Conservation (phyloP, 331 rosid genomes). For the Stylosanthes scabra region DNA sequence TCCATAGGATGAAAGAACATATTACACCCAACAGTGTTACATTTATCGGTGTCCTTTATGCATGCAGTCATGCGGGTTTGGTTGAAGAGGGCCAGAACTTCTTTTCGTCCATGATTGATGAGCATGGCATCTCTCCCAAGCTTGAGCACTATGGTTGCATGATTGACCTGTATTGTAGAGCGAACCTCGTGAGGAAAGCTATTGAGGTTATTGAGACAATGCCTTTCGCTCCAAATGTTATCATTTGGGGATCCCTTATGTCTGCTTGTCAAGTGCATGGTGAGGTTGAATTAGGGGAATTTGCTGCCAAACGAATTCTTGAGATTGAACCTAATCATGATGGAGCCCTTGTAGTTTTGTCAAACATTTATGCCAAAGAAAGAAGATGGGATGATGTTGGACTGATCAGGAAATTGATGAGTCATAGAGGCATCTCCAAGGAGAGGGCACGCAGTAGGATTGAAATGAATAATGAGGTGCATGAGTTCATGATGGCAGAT, state of each 20-base stretch:
- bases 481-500: constrained; percentile 82
- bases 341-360: constrained; percentile 85
- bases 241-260: constrained; percentile 93
- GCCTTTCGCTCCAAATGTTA: constrained; percentile 82
- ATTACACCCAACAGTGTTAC: constrained; percentile 77
- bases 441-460: constrained; percentile 85
- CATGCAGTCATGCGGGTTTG: constrained; percentile 87
- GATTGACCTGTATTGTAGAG: constrained; percentile 91
- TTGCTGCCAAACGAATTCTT: constrained; percentile 77
- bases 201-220: constrained; percentile 77
- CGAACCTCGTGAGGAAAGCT: constrained; percentile 76
- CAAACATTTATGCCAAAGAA: constrained; percentile 81
- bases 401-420: constrained; percentile 71
- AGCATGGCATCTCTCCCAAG: constrained; percentile 68
- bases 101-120: constrained; percentile 68
- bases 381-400: constrained; percentile 82
- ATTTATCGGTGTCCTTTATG: constrained; percentile 85
- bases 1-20: constrained; percentile 65
- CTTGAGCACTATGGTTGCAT: too few relatives aligned
- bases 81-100: constrained; percentile 66
- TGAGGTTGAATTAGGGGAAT: constrained; percentile 77
- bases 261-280: constrained; percentile 77
- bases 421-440: constrained; percentile 60
- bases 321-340: constrained; percentile 80
- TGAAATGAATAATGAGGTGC: constrained; percentile 68